Percentiles rank a stretch among this genome's conserved stretches.
Evolutionary conservation across 306 rosid genomes (phyloP).

Genomic region (Cucumis cinereus): DNA sequence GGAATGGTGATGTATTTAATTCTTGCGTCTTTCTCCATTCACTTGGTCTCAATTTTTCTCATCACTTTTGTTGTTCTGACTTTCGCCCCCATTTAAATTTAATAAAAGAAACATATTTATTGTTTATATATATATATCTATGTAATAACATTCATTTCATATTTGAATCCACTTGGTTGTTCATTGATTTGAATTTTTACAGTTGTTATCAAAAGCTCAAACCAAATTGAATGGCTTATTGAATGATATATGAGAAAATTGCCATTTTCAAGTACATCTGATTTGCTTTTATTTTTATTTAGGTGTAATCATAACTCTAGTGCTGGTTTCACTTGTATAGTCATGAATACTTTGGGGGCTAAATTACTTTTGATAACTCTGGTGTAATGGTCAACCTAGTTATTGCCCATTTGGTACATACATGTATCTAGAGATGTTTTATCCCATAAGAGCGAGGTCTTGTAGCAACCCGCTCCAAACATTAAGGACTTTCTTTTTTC

Average conservation of each 20-base stretch:
- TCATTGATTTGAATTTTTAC: not conserved
- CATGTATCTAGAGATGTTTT: no score
- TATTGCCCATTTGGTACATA: no score
- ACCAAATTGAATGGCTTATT: not conserved
- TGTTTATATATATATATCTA: not conserved
- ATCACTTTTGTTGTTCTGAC: not conserved
- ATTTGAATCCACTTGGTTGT: not conserved
- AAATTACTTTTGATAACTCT: no score
- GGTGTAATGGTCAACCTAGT: no score
- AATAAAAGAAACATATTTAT: not conserved
- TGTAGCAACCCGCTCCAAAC: no score
- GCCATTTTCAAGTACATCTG: not conserved
- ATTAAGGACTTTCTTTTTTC: no score
- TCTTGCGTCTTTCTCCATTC: constrained; percentile 1
- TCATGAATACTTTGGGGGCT: not conserved
- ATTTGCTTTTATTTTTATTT: not conserved
- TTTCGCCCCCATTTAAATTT: not conserved
- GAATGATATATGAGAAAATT: not conserved
- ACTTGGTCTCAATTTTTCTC: not conserved
- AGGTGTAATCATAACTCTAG: not conserved
- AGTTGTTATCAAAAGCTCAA: not conserved
- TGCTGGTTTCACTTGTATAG: not conserved
- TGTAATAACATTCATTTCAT: not conserved
- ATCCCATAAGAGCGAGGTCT: no score
- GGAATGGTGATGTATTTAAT: constrained; percentile 1